Evolutionary conservation across 257 asterid species (phyloP).

Genomic region (Solanum acaule): DNA sequence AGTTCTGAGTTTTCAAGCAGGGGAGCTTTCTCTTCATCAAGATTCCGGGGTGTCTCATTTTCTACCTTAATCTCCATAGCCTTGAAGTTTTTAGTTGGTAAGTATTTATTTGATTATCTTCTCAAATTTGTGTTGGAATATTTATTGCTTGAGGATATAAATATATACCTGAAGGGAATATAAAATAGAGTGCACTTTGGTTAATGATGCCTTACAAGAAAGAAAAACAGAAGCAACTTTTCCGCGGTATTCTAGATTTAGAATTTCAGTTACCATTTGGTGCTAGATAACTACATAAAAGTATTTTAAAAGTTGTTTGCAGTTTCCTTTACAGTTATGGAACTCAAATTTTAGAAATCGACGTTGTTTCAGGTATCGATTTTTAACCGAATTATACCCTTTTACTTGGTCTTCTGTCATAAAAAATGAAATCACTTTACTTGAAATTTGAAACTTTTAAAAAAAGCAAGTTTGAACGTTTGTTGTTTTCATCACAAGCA

Average conservation of each 20-base stretch:
- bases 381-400: not conserved
- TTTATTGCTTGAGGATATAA: not conserved
- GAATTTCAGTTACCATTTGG: constrained; percentile 10
- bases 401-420: not conserved
- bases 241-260: not conserved
- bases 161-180: constrained; percentile 16
- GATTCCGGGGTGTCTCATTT: constrained; percentile 17
- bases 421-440: not conserved
- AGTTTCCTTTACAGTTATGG: not conserved
- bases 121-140: not conserved
- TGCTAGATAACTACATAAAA: not conserved
- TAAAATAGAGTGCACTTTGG: constrained; percentile 25
- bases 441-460: not conserved
- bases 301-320: not conserved
- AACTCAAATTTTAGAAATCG: not conserved
- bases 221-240: constrained; percentile 10
- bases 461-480: not conserved
- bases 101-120: not conserved
- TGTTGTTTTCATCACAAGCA: not conserved
- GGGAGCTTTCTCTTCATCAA: constrained; percentile 29
- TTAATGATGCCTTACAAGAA: constrained; percentile 49
- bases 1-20: constrained; percentile 29
- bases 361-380: not conserved
- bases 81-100: not conserved
- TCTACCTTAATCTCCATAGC: constrained; percentile 51